Percentiles rank a stretch among this genome's conserved stretches.
Conservation (phyloP, 2,329 filamentous ascomycete genomes). For the Trichoderma sp. region DNA sequence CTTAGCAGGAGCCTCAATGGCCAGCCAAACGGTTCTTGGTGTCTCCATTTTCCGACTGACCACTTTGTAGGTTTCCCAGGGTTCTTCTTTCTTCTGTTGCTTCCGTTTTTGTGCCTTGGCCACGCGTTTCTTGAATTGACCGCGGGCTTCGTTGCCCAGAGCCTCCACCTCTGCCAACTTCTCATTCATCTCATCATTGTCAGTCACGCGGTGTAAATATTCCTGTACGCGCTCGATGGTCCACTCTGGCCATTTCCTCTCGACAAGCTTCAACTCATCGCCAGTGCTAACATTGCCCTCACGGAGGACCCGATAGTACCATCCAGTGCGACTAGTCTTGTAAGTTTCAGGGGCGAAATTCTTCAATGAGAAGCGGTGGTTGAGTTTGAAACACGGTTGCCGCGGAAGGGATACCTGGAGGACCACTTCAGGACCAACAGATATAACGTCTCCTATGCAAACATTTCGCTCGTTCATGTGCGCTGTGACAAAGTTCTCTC, state of each 20-base stretch:
- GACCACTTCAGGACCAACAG: slow-evolving; percentile 49
- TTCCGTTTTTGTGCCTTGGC: slow-evolving; percentile 42
- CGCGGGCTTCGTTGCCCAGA: slow-evolving; percentile 49
- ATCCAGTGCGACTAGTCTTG: slow-evolving; percentile 58
- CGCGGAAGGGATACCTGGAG: slow-evolving; percentile 61
- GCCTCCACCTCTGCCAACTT: slow-evolving; percentile 51
- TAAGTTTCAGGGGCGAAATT: slow-evolving; percentile 60
- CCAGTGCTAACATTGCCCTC: slow-evolving; percentile 55
- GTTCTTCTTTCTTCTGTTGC: slow-evolving; percentile 28
- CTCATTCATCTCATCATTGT: slow-evolving; percentile 50
- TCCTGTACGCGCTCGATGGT: slow-evolving; percentile 62
- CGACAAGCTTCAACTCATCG: slow-evolving; percentile 55
- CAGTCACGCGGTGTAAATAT: slow-evolving; percentile 56
- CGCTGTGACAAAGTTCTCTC: slow-evolving; percentile 60
- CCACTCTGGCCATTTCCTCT: slow-evolving; percentile 58
- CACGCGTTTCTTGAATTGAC: slow-evolving; percentile 51
- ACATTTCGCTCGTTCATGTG: slow-evolving; percentile 62
- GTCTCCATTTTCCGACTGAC: slow-evolving; percentile 53
- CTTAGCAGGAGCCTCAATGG: slow-evolving; percentile 46
- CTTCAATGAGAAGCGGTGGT: slow-evolving; percentile 63
- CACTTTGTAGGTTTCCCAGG: slow-evolving; percentile 49
- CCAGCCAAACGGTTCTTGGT: slow-evolving; percentile 48
- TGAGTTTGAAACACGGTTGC: slow-evolving; percentile 67
- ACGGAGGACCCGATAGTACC: slow-evolving; percentile 62
- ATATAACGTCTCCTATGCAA: slow-evolving; percentile 62